Base-by-base conservation (phyloP, 768 basidiomycete species). In the Lentinula edodes region DNA sequence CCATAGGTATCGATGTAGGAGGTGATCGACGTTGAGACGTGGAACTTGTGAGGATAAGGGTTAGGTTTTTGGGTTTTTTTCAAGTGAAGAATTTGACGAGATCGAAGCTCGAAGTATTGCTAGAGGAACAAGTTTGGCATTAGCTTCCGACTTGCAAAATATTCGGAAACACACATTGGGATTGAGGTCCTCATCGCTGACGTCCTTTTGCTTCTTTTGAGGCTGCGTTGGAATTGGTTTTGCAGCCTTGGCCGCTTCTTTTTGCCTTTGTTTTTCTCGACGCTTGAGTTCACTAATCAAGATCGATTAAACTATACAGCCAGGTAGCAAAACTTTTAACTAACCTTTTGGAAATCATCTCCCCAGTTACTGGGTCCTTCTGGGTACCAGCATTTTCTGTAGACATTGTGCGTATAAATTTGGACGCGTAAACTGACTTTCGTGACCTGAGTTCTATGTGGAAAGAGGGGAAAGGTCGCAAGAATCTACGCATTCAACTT, bases 1-100 rank as follows among this genome's bases (percentile, higher is more conserved):
- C 91, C 90, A 68, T 92, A 98, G 59, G 82, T 74, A 5, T 80
- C 72, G 72, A 98, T 83, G 76, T 88, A 99, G 5, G 76, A 70
- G 2, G 85, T 76, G 69, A 99, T 79, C 7, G 92, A 93, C 63
- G 75, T 79, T 61, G 88, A 79, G 20, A 98, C 95, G 66, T 96
- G 74, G 78, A 99, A 99, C 85, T 99, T 99, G 88, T 99, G 97
- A 6, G 97, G 97, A 78, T 98, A 99, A 2, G 97, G 97, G 72
- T 95, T 91, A 2, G 95, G 96, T 6, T 83, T 74, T 72, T 90
- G 89, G 34, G 91, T 90, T 70, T 88, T 81, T 74, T 92, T 89
- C 64, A 99, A 84, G 66, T 87, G 85, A 64, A 87, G 83, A 68
- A 99, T 94, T 67, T 91, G 87, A 52, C 93, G 86, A 34, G 90